These are phyloP conservation scores for Theileria luwenshuni DNA, from an alignment of 169 alveolate genomes.

Conservation along the genomic window DNA sequence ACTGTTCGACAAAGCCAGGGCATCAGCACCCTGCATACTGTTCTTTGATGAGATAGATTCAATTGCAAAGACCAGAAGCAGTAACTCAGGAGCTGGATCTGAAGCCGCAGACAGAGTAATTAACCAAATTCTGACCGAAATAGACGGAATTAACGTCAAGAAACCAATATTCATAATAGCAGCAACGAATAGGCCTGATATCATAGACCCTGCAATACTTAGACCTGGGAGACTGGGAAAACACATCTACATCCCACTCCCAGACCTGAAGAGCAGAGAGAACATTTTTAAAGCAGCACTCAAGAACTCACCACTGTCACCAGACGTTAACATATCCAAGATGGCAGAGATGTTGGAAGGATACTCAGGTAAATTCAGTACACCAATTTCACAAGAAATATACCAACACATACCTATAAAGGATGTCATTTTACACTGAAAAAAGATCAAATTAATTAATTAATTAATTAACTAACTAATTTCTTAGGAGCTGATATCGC, in stretches of 20 bases:
- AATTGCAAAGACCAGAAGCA: conserved; percentile 87
- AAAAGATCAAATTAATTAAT: neutral
- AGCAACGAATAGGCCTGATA: conserved; percentile 93
- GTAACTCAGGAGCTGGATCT: conserved; percentile 80
- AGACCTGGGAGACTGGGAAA: conserved; percentile 94
- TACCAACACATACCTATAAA: neutral
- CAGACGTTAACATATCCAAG: conserved; percentile 83
- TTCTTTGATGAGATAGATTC: conserved; percentile 99
- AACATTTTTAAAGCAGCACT: conserved; percentile 85
- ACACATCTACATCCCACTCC: conserved; percentile 92
- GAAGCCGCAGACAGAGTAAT: conserved; percentile 94
- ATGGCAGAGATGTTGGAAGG: conserved; percentile 87
- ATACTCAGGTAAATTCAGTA: conserved; percentile 84
- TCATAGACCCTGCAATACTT: conserved; percentile 90
- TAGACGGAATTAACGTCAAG: conserved; percentile 91
- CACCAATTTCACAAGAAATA: neutral
- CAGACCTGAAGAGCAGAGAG: conserved; percentile 90
- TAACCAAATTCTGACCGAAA: conserved; percentile 92
- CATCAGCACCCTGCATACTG: conserved; percentile 90
- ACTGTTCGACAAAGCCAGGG: conserved; percentile 79
- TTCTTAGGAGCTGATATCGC: conserved; percentile 90
- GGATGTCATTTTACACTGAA: neutral
- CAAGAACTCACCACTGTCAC: conserved; percentile 89
- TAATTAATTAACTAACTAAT: neutral
- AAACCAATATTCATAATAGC: conserved; percentile 92